Evolutionary conservation across 106 monocot genomes (phyloP), one percentile per base, ranked within the genome.

Genomic region (Acorus calamus): DNA sequence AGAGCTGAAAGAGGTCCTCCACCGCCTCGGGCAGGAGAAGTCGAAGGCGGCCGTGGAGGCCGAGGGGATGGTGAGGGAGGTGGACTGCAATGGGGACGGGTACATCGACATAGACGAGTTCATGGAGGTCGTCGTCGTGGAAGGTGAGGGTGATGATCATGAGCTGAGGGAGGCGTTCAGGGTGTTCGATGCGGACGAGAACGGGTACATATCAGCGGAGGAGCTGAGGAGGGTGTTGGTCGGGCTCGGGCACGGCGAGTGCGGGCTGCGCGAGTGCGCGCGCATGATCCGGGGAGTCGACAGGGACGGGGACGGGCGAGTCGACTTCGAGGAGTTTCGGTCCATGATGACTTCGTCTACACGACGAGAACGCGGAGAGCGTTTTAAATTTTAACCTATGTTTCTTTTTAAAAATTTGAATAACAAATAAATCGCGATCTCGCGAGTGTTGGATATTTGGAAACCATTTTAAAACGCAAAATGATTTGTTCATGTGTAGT

Each of bases 321-420:
- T 79, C 4, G 79, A 79, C 53, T 79, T 79, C 50, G 69, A 79
- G 9, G 79, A 79, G 79, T 79, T 79, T 46, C 43, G 68, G 61
- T 63, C 68, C 5, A 69, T 74, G 79, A 78, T 78, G 78, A 71
- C 10, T 28, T 28, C 28, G 28, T 0, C n/a, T n/a, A 28, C 1
- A 28, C 28, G 28, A 28, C 28, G 28, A 28, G 28, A 28, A 28
- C 28, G 28, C 28, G 28, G 28, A 28, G 28, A 28, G 0, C 1
- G 28, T 28, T 28, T 28, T 28, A 28, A 28, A 28, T 28, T 28
- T 28, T 28, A 0, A 28, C 28, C 28, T 28, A 0, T 28, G 28
- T 28, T 28, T 28, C 28, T 28, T 28, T 28, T 28, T 28, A 28
- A 28, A 28, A 28, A 28, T 0, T 28, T 28, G 28, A 28, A 28